Evolutionary conservation across 208 protist species (phyloP).

Genomic region (Tritrichomonas musculus): DNA sequence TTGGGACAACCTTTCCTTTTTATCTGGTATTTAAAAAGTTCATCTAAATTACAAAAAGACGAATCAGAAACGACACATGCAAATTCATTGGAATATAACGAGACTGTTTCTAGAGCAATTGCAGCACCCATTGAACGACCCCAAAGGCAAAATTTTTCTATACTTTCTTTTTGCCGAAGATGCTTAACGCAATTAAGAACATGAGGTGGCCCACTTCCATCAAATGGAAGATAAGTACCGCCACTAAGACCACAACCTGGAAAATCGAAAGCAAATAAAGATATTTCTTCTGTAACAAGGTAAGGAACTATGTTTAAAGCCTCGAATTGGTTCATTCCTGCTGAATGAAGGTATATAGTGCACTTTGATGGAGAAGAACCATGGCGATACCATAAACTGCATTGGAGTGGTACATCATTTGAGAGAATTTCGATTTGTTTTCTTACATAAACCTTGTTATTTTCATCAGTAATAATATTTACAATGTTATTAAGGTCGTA

Average conservation of each 20-base stretch:
- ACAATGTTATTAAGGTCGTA: no score
- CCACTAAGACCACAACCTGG: neutral
- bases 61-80: neutral
- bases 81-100: neutral
- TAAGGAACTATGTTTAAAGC: slow-evolving; percentile 8
- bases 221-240: neutral
- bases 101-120: neutral
- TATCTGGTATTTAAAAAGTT: neutral
- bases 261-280: neutral
- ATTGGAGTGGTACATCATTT: no score
- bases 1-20: no score
- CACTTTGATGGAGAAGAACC: neutral
- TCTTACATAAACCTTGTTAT: no score
- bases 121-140: neutral
- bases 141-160: neutral
- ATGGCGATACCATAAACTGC: no score
- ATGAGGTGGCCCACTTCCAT: neutral
- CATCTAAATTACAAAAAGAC: neutral
- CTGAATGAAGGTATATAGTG: neutral
- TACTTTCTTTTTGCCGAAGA: neutral
- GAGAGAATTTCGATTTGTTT: no score
- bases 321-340: neutral
- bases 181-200: neutral
- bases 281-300: neutral
- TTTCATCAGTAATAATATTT: no score